Evolutionary conservation across 1,139 yeast species (phyloP).

Genomic region (Candida mesenterica): DNA sequence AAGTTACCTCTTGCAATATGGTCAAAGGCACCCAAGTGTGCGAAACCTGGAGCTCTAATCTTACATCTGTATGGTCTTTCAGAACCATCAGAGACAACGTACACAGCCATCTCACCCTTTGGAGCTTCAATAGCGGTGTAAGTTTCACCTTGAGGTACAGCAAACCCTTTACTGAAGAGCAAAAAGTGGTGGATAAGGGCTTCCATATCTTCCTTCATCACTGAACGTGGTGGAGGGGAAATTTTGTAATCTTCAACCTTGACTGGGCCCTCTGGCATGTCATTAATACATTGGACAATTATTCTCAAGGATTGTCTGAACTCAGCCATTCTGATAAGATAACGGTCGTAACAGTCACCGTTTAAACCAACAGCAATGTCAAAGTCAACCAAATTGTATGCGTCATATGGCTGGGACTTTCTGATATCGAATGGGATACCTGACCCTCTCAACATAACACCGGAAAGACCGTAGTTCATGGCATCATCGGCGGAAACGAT

Average conservation of each 20-base stretch:
- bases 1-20: constrained; percentile 83
- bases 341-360: constrained; percentile 92
- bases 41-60: constrained; percentile 92
- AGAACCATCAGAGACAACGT: constrained; percentile 83
- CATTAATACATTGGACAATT: constrained; percentile 85
- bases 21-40: constrained; percentile 86
- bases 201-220: constrained; percentile 94
- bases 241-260: constrained; percentile 89
- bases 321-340: constrained; percentile 85
- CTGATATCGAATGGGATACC: constrained; percentile 88
- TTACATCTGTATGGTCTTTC: constrained; percentile 93
- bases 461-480: constrained; percentile 74
- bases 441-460: constrained; percentile 89
- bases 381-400: constrained; percentile 81
- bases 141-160: constrained; percentile 89
- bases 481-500: constrained; percentile 85
- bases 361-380: constrained; percentile 83
- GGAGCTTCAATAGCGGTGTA: constrained; percentile 93
- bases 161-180: constrained; percentile 83
- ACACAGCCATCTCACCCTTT: constrained; percentile 94
- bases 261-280: constrained; percentile 91
- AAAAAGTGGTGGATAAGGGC: constrained; percentile 87
- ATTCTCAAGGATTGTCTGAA: constrained; percentile 89
- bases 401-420: constrained; percentile 88
- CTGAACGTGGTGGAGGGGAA: constrained; percentile 75